Evolutionary conservation across 2,329 filamentous ascomycete genomes (phyloP).

Genomic region (Basipetospora chlamydospora): DNA sequence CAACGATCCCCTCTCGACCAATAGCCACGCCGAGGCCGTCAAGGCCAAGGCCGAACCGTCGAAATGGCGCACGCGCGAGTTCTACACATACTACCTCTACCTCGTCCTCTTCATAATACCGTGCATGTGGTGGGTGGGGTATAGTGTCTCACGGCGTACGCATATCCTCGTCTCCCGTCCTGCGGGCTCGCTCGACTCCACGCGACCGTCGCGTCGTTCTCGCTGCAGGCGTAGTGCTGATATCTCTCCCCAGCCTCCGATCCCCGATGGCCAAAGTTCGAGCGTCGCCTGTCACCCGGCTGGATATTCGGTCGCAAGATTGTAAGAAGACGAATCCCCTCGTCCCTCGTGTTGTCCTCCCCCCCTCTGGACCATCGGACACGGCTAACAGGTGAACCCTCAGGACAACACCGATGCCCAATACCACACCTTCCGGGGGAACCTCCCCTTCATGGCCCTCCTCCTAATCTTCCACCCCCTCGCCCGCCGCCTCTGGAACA

Average conservation of each 20-base stretch:
- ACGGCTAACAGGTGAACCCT: too few species aligned
- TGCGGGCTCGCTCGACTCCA: not conserved
- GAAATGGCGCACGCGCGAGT: conserved; percentile 79
- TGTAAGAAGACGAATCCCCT: conserved; percentile 42
- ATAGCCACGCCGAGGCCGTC: conserved; percentile 15
- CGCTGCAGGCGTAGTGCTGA: conserved; percentile 9
- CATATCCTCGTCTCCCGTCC: conserved; percentile 8
- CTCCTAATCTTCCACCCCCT: conserved; percentile 70
- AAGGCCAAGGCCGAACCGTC: conserved; percentile 40
- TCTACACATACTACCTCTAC: conserved; percentile 63
- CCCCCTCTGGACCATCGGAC: too few species aligned
- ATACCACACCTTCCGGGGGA: conserved; percentile 71
- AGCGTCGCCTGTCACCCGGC: conserved; percentile 56
- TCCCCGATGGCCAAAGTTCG: conserved; percentile 64
- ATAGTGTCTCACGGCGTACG: conserved; percentile 70
- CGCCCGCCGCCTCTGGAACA: conserved; percentile 57
- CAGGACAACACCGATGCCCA: conserved; percentile 83
- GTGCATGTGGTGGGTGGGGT: conserved; percentile 82
- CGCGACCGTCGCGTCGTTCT: not conserved
- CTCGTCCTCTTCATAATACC: conserved; percentile 55
- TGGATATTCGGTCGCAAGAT: conserved; percentile 92
- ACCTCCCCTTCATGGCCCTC: conserved; percentile 65
- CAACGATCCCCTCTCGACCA: conserved; percentile 22
- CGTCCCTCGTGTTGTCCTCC: conserved; percentile 6
- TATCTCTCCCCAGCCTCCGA: conserved; percentile 54